A percentile compares a stretch with the other conserved stretches of the same genome.
Conservation (phyloP, 2,329 filamentous ascomycete species). For the Venturia oleaginea region DNA sequence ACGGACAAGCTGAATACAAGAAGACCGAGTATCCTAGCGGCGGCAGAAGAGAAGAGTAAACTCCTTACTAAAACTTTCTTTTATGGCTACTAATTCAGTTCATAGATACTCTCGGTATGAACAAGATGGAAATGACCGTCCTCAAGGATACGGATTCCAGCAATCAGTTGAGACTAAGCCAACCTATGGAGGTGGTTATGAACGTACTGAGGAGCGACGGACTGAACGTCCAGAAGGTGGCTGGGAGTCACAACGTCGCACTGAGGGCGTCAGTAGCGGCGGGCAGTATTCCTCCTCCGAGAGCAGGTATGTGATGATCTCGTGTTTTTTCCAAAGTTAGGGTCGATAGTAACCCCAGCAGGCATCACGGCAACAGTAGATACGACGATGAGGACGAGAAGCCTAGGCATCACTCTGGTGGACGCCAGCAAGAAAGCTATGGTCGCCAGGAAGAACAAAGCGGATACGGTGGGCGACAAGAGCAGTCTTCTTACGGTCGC, state of each 20-base stretch:
- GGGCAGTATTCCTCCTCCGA: slow-evolving; percentile 22
- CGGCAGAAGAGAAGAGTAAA: slow-evolving; percentile 42
- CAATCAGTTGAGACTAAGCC: slow-evolving; percentile 46
- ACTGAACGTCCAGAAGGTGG: slow-evolving; percentile 36
- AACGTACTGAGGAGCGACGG: slow-evolving; percentile 48
- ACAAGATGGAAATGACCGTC: slow-evolving; percentile 37
- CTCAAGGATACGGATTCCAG: slow-evolving; percentile 45
- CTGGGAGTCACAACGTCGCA: slow-evolving; percentile 33
- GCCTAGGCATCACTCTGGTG: neutral
- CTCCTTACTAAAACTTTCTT: neutral
- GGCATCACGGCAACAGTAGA: slow-evolving; percentile 1
- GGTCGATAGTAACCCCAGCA: neutral
- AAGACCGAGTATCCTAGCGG: slow-evolving; percentile 51
- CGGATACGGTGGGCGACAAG: neutral
- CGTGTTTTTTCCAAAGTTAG: neutral
- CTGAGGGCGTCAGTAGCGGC: slow-evolving; percentile 17
- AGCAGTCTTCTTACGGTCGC: slow-evolving; percentile 4
- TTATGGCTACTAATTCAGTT: neutral
- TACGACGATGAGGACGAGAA: slow-evolving; percentile 9
- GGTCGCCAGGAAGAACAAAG: neutral
- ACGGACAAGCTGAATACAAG: slow-evolving; percentile 52
- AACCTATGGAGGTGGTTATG: slow-evolving; percentile 44
- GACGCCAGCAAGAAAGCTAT: neutral
- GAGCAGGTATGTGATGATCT: slow-evolving; percentile 9
- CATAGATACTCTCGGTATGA: slow-evolving; percentile 48